phyloP scores from a whole-genome alignment of 83 land plant genomes.

The Larix sibirica region DNA sequence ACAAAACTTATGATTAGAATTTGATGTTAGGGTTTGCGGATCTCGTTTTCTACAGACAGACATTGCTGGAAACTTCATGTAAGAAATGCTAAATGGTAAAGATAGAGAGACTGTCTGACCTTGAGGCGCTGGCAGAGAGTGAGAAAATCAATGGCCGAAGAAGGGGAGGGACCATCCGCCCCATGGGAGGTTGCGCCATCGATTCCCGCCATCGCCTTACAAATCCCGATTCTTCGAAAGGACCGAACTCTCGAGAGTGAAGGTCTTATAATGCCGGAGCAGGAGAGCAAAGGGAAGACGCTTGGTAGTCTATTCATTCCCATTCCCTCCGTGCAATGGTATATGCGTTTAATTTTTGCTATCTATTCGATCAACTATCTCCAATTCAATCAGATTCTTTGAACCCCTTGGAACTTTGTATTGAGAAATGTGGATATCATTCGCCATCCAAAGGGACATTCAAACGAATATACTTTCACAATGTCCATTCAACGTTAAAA shows the following conservation, averaged over 20 bases:
- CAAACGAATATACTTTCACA: no score
- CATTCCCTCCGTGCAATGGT: background rate
- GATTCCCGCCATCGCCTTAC: constrained; percentile 6
- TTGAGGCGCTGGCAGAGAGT: constrained; percentile 70
- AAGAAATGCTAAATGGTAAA: background rate
- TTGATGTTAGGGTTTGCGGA: no score
- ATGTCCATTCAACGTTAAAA: no score
- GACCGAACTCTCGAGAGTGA: background rate
- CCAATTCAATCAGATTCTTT: no score
- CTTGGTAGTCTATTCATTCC: background rate
- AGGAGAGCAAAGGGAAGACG: background rate
- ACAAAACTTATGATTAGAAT: no score
- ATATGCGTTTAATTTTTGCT: no score
- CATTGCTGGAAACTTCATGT: no score
- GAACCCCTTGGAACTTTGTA: no score
- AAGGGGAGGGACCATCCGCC: constrained; percentile 9
- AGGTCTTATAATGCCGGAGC: background rate
- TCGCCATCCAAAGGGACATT: no score
- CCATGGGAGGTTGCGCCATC: constrained; percentile 2
- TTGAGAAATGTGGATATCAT: no score
- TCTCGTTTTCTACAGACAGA: no score
- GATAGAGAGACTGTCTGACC: constrained; percentile 27
- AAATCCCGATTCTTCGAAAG: background rate
- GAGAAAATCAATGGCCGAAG: constrained; percentile 61
- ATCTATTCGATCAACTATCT: no score